A percentile compares a stretch with the other conserved stretches of the same genome.
phyloP scores from a whole-genome alignment of 371 early-diverging fungal species.

The Chytridiales sp. region DNA sequence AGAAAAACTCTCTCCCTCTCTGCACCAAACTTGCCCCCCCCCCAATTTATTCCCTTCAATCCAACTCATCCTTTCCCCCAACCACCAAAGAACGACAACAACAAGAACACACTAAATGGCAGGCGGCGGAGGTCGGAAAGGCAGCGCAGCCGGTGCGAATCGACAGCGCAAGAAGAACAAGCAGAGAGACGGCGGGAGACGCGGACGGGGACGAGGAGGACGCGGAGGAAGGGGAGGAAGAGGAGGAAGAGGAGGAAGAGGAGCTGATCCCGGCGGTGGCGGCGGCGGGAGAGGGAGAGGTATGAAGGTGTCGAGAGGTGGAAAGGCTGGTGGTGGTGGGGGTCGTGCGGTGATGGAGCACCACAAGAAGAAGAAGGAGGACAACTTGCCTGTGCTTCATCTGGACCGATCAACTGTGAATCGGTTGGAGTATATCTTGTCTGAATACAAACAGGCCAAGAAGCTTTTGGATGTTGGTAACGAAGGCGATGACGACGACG shows the following conservation, averaged over 20 bases:
- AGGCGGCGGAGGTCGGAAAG: not conserved
- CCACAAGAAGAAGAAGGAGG: conserved; percentile 1
- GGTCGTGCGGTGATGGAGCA: conserved; percentile 4
- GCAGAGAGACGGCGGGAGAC: conserved; percentile 14
- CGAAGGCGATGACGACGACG: conserved; percentile 16
- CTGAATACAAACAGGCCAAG: conserved; percentile 15
- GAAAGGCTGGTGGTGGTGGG: conserved; percentile 2
- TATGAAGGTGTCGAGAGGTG: conserved; percentile 7
- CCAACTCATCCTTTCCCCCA: not conserved
- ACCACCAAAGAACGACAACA: not conserved
- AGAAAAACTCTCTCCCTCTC: not conserved
- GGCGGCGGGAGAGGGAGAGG: conserved; percentile 8
- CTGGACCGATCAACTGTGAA: conserved; percentile 14
- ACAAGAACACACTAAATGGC: not conserved
- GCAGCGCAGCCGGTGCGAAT: conserved; percentile 15
- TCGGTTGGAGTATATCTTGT: conserved; percentile 13
- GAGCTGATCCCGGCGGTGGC: conserved; percentile 11
- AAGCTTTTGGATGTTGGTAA: conserved; percentile 6
- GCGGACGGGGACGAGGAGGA: conserved; percentile 7
- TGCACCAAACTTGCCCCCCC: not conserved
- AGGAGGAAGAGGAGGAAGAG: conserved; percentile 5
- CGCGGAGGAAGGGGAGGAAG: conserved; percentile 5
- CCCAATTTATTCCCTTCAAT: not conserved
- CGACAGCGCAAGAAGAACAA: conserved; percentile 11
- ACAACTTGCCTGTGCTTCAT: not conserved